phyloP scores from a whole-genome alignment of 2,329 filamentous ascomycete species.

The Aaosphaeria arxii region DNA sequence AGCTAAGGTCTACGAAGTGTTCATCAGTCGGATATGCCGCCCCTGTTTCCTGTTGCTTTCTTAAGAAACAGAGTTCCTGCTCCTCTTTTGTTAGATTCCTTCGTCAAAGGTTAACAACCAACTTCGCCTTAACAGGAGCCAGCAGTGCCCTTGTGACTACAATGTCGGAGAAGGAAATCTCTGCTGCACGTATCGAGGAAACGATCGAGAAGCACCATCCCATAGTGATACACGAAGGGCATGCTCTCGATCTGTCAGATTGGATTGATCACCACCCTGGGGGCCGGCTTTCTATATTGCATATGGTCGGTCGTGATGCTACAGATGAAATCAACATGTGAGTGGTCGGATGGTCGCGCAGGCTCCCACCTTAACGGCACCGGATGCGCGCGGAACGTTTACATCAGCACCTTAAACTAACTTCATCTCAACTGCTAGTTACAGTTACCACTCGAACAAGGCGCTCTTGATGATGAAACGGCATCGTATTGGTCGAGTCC shows the following conservation, averaged over 20 bases:
- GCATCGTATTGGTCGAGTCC: constrained; percentile 58
- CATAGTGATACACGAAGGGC: constrained; percentile 57
- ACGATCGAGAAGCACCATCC: constrained; percentile 55
- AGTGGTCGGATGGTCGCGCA: constrained; percentile 9
- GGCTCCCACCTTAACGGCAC: background rate
- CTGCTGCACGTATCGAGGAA: constrained; percentile 46
- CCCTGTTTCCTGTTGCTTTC: too few species aligned
- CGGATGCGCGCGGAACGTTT: background rate
- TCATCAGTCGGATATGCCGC: too few species aligned
- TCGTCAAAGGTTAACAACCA: too few species aligned
- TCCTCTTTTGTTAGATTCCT: too few species aligned
- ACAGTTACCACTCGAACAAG: constrained; percentile 58
- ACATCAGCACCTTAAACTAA: background rate
- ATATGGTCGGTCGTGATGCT: constrained; percentile 61
- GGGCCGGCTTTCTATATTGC: constrained; percentile 56
- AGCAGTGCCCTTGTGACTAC: background rate
- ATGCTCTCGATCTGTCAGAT: constrained; percentile 54
- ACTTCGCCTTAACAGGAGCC: too few species aligned
- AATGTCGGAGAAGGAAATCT: constrained; percentile 16
- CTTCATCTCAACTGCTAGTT: constrained; percentile 44
- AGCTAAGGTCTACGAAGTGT: too few species aligned
- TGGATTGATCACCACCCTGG: constrained; percentile 62
- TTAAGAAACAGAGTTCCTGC: too few species aligned
- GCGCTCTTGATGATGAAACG: constrained; percentile 58
- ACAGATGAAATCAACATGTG: constrained; percentile 60